Conservation (phyloP, 139 green algal genomes). For the Picochlorum sp. region DNA sequence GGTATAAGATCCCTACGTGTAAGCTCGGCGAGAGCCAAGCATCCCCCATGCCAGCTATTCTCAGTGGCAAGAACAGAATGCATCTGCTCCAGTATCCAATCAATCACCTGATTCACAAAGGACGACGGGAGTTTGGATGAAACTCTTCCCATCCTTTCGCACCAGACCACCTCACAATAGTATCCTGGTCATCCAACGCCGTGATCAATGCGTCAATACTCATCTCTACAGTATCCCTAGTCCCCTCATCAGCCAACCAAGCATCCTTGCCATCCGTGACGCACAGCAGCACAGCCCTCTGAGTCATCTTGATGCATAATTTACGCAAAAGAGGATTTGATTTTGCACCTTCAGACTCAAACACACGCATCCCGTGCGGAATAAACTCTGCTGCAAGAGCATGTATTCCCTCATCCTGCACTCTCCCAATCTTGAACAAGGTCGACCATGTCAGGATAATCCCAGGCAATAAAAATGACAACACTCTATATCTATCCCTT, state of each 20-base stretch:
- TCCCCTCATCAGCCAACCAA: slow-evolving; percentile 1
- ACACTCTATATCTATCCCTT: neutral
- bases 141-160: slow-evolving; percentile 90
- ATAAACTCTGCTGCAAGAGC: slow-evolving; percentile 5
- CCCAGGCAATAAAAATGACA: slow-evolving; percentile 11
- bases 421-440: slow-evolving; percentile 64
- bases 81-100: slow-evolving; percentile 62
- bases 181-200: slow-evolving; percentile 80
- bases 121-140: slow-evolving; percentile 65
- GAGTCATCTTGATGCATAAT: slow-evolving; percentile 75
- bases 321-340: slow-evolving; percentile 45
- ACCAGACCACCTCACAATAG: slow-evolving; percentile 85
- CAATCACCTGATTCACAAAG: slow-evolving; percentile 80
- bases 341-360: neutral
- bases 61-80: slow-evolving; percentile 44
- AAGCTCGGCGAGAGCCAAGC: slow-evolving; percentile 91
- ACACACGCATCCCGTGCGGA: neutral
- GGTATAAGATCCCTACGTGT: slow-evolving; percentile 81
- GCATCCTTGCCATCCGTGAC: neutral
- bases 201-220: slow-evolving; percentile 48
- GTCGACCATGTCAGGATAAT: slow-evolving; percentile 40
- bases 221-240: slow-evolving; percentile 3
- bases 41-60: slow-evolving; percentile 88
- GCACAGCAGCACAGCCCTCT: slow-evolving; percentile 65
- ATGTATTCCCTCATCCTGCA: slow-evolving; percentile 36